Evolutionary conservation across 257 asterid species (phyloP).

Genomic region (Scutellaria minor): DNA sequence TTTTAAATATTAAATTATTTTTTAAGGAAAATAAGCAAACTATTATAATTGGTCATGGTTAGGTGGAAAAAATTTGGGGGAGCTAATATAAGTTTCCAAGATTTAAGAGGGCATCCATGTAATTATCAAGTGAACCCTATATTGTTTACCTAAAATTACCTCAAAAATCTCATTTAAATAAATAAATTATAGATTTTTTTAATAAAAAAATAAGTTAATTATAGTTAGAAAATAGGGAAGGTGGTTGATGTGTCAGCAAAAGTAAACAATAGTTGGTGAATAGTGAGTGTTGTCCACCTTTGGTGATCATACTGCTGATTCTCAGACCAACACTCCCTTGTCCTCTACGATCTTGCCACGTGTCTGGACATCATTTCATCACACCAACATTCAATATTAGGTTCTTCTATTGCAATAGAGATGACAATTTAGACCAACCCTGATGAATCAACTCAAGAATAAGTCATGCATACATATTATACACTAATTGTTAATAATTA

Average conservation of each 20-base stretch:
- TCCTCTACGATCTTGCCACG: conserved; percentile 12
- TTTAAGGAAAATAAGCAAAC: neutral
- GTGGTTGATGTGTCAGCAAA: conserved; percentile 52
- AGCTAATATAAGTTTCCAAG: neutral
- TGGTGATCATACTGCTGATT: conserved; percentile 23
- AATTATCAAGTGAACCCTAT: neutral
- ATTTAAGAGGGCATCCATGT: conserved; percentile 24
- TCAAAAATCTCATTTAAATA: neutral
- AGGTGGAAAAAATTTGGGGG: neutral
- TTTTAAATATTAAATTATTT: neutral
- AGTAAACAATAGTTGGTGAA: conserved; percentile 44
- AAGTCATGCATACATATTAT: no score
- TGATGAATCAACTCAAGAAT: no score
- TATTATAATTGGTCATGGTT: neutral
- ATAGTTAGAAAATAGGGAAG: conserved; percentile 19
- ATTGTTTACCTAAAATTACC: neutral
- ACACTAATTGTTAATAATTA: neutral
- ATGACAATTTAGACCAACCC: no score
- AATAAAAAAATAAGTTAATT: neutral
- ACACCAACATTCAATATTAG: neutral
- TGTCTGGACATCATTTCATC: neutral
- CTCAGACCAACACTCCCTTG: neutral
- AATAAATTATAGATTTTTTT: no score
- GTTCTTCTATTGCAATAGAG: neutral
- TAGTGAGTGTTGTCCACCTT: conserved; percentile 17